A percentile compares a stretch with the other conserved stretches of the same genome.
phyloP scores from a whole-genome alignment of 192 early-diverging fungal genomes.

The Fimicolochytrium jonesii region DNA sequence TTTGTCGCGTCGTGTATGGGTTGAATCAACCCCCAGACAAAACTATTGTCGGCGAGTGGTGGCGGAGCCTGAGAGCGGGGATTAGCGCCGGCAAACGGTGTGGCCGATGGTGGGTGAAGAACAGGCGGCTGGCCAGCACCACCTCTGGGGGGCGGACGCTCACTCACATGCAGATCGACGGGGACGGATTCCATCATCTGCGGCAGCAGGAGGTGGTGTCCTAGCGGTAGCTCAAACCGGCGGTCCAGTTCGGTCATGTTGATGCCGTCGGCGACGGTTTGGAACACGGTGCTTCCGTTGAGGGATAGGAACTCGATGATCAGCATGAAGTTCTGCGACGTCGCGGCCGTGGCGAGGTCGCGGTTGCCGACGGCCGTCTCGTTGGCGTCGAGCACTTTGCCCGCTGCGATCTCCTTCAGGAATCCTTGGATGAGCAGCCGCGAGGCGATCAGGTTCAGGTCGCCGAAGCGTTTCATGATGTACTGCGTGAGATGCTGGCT shows the following conservation, averaged over 20 bases:
- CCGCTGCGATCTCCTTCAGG: background rate
- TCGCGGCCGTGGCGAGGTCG: slow-evolving; percentile 3
- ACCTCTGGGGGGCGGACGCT: no score
- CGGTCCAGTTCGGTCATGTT: no score
- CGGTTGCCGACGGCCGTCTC: background rate
- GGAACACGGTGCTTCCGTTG: background rate
- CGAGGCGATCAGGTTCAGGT: slow-evolving; percentile 4
- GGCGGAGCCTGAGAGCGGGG: no score
- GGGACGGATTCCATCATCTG: no score
- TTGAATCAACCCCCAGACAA: background rate
- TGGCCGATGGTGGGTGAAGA: no score
- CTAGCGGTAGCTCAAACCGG: no score
- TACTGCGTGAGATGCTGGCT: background rate
- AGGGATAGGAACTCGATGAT: background rate
- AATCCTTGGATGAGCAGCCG: slow-evolving; percentile 10
- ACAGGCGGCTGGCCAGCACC: no score
- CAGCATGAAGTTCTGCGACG: background rate
- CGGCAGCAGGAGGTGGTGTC: no score
- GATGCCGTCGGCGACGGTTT: no score
- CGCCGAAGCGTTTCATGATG: background rate
- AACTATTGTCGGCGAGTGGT: background rate
- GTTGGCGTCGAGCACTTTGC: background rate
- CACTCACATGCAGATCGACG: no score
- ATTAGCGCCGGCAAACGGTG: no score
- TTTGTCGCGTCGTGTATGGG: background rate